A percentile compares a stretch with the other conserved stretches of the same genome.
Conservation (phyloP, 1,284 basidiomycete genomes). For the Tilletia setariae region DNA sequence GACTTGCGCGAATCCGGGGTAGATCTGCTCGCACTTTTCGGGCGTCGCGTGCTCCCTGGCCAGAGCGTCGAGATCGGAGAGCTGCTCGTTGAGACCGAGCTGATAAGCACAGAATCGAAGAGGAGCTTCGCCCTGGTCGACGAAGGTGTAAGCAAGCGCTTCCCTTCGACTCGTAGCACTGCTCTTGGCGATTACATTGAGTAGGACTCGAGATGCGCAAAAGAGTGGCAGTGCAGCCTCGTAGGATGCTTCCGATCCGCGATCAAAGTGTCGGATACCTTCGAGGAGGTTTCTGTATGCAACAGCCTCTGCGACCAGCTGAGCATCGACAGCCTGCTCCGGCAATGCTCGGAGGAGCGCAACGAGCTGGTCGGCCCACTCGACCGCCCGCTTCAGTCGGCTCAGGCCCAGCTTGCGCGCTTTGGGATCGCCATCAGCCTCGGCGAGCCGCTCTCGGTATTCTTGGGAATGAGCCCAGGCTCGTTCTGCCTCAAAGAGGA, state of each 20-base stretch:
- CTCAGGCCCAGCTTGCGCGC: conserved; percentile 72
- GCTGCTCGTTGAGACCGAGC: conserved; percentile 57
- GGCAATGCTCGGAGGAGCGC: conserved; percentile 60
- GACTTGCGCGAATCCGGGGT: conserved; percentile 67
- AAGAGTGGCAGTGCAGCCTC: conserved; percentile 71
- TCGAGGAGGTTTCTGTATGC: conserved; percentile 68
- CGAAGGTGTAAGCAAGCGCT: conserved; percentile 78
- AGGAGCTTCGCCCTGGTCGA: conserved; percentile 83
- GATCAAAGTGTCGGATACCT: conserved; percentile 56
- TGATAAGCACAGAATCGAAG: conserved; percentile 90
- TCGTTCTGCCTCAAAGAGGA: conserved; percentile 83
- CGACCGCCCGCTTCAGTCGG: conserved; percentile 77
- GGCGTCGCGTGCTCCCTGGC: conserved; percentile 67
- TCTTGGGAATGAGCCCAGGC: conserved; percentile 89
- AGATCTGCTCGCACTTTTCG: conserved; percentile 64
- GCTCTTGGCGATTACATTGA: conserved; percentile 68
- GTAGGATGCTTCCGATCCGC: conserved; percentile 62
- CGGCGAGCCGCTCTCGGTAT: conserved; percentile 63
- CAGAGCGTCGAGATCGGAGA: conserved; percentile 69
- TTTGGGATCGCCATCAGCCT: conserved; percentile 61
- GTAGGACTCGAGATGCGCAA: conserved; percentile 71
- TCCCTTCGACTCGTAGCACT: conserved; percentile 81
- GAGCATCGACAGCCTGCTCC: conserved; percentile 27
- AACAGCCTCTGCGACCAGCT: conserved; percentile 31
- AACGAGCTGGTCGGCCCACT: conserved; percentile 74